Percentiles rank a stretch among this genome's conserved stretches.
phyloP scores from a whole-genome alignment of 257 asterid genomes.

The Gentiana macrophylla region DNA sequence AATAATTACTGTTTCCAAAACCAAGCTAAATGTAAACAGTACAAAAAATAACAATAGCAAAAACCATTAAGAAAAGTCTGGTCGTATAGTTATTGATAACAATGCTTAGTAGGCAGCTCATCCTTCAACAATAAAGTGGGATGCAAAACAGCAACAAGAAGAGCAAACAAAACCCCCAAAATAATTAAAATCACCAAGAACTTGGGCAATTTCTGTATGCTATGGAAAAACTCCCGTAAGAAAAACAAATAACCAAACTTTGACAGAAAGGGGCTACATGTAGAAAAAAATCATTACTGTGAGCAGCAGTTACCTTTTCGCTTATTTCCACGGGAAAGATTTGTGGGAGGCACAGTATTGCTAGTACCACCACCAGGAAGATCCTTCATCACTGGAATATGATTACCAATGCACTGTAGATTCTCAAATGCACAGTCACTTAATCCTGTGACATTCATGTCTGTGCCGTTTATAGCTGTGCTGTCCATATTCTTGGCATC shows the following conservation, averaged over 20 bases:
- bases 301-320: slow-evolving; percentile 34
- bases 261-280: slow-evolving; percentile 1
- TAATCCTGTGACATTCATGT: slow-evolving; percentile 21
- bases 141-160: background rate
- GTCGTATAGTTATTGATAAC: background rate
- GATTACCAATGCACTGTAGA: slow-evolving; percentile 53
- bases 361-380: slow-evolving; percentile 38
- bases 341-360: slow-evolving; percentile 13
- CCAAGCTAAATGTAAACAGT: background rate
- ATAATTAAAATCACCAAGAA: background rate
- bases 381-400: slow-evolving; percentile 27
- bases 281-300: background rate
- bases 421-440: slow-evolving; percentile 58
- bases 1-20: too few relatives aligned
- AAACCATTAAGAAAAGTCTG: background rate
- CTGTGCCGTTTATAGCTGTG: slow-evolving; percentile 21
- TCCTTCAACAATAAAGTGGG: slow-evolving; percentile 3
- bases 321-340: slow-evolving; percentile 34
- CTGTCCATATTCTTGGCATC: slow-evolving; percentile 30
- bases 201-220: background rate
- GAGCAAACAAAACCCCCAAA: background rate
- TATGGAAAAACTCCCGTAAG: background rate
- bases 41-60: background rate
- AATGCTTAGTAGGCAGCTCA: background rate
- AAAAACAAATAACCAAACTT: background rate